These are phyloP conservation scores for Kwoniella europaea DNA, from an alignment of 768 basidiomycete genomes.

Conservation along the genomic window DNA sequence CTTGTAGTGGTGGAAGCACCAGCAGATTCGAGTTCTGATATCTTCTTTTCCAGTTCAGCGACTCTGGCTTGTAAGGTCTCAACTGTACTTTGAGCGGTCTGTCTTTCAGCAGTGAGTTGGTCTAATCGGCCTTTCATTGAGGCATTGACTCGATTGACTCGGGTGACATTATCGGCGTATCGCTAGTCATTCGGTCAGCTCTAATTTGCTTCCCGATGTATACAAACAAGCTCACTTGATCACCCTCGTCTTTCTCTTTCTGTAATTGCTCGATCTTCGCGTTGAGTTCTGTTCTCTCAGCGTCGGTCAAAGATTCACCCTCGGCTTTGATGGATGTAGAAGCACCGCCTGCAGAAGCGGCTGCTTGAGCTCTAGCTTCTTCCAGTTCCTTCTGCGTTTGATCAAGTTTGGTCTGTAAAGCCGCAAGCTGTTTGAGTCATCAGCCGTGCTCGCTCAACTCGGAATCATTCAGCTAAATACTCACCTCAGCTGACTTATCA, in stretches of 20 bases:
- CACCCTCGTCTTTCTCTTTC: conserved; percentile 35
- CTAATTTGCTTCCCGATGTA: no score
- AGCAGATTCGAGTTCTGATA: conserved; percentile 18
- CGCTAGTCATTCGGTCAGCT: conserved; percentile 22
- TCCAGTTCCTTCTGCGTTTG: conserved; percentile 45
- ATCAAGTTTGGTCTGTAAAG: conserved; percentile 31
- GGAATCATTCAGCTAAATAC: conserved; percentile 16
- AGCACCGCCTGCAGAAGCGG: conserved; percentile 10
- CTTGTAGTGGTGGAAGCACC: conserved; percentile 4
- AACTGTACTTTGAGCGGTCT: conserved; percentile 11
- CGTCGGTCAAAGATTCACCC: conserved; percentile 8
- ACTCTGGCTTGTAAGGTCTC: conserved; percentile 24
- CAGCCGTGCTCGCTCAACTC: conserved; percentile 7
- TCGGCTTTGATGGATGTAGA: not conserved
- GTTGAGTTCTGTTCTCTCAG: conserved; percentile 14
- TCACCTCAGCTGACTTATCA: conserved; percentile 34
- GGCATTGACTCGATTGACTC: conserved; percentile 48
- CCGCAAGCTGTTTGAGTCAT: conserved; percentile 25
- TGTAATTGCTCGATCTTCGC: conserved; percentile 37
- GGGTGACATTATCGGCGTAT: conserved; percentile 44
- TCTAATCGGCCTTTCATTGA: conserved; percentile 23
- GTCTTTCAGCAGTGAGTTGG: conserved; percentile 12
- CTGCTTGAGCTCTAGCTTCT: conserved; percentile 33
- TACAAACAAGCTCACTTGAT: conserved; percentile 19
- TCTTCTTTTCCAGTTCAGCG: conserved; percentile 33